Evolutionary conservation across 805 yeast genomes (phyloP), one percentile per base, ranked within the genome.

Genomic region (Debaryomyces maramus): DNA sequence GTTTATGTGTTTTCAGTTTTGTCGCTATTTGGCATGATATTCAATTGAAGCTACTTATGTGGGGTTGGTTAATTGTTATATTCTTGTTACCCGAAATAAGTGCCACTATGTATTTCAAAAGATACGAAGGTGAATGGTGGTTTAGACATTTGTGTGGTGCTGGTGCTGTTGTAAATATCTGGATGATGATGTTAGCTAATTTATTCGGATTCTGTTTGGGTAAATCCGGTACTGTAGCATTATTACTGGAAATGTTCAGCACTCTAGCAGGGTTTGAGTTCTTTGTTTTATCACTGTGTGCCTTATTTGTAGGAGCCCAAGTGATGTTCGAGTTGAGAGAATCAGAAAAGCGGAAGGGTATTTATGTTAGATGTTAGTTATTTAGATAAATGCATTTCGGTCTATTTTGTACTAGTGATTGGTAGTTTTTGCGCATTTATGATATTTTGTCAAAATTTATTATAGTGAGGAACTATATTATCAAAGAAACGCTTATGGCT

Each of bases 1-100:
- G 90, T 8, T 65, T 91, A 24, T 78, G 90, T 8, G 97, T 91
- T 11, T 93, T 93, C 58, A 80, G 95, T 11, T 93, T 93, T 64
- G 99, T 93, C 16, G 98, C 99, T 2, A 69, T 93, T 21, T 93
- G 99, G 99, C 99, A 93, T 65, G 99, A 93, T 57, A 90, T 93
- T 48, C 90, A 93, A 63, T 73, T 93, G 54, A 82, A 81, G 46
- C 67, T 93, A 37, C 67, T 93, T 35, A 66, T 91, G 40, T 93
- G 99, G 99, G 98, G 99, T 8, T 90, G 97, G 97, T 64, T 88
- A 19, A 74, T 91, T 38, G 97, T 93, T 4, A 49, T 91, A 15
- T 91, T 91, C 57, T 74, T 93, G 32, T 51, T 90, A 4, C 99
- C 99, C 0, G 99, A 93, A 58, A 76, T 88, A 37, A 55, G 78